Evolutionary conservation across 179 eudicot genomes (phyloP), one percentile per base, ranked within the genome.

Genomic region (Sideroxylon spinosum): DNA sequence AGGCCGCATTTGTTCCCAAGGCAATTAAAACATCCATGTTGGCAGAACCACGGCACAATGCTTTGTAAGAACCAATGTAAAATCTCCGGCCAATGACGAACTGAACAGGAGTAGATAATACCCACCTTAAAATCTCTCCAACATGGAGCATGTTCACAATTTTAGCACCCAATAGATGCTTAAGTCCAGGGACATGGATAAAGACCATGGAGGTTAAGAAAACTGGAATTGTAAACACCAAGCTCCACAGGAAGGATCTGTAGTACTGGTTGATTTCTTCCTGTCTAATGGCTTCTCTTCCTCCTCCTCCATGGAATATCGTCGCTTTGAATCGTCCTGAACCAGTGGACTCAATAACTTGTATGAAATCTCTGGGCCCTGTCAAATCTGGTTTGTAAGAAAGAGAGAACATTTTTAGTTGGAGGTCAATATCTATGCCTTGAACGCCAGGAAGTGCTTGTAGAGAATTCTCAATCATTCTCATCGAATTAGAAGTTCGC

Each of bases 1-100:
- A 96, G 11, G 99, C 99, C 50, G 98, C 90, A 76, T 92, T 96
- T 65, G 99, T 96, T 80, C 99, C 99, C 79, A 96, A 73, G 14
- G 93, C 91, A 63, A 96, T 94, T 82, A 94, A 81, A 77, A 96
- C 99, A 84, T 96, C 99, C 98, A 96, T 96, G 83, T 92, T 96
- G 61, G 99, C 95, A 14, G 98, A 94, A 64, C 95, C 97, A 73
- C 83, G 93, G 60, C 86, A 83, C 64, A 92, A 80, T 32, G 99
- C 86, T 73, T 89, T 94, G 83, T 94, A 94, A 22, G 98, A 84
- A 26, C 99, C 99, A 19, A 81, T 73, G 76, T 96, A 94, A 81
- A 96, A 96, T 72, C 92, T 78, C 70, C 90, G 71, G 23, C 99
- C 98, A 13, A 94, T 91, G 22, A 94, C 84, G 82, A 96, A 94